Evolutionary conservation across 495 filamentous ascomycete genomes (phyloP).

Genomic region (Talaromyces stipitatus): DNA sequence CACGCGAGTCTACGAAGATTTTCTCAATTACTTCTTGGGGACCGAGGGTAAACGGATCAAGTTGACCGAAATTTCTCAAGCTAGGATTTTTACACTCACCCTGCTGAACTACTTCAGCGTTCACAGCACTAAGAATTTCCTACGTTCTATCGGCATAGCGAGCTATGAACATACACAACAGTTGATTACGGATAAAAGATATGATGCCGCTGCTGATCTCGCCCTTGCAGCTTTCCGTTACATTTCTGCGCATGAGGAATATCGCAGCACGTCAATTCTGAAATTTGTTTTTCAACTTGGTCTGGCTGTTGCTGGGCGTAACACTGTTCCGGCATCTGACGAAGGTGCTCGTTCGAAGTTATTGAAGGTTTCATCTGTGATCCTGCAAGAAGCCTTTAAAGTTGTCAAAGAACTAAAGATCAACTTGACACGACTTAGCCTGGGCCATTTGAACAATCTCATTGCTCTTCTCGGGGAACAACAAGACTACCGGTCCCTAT

Average conservation of each 20-base stretch:
- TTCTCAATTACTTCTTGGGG: conserved; percentile 21
- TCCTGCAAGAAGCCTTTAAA: conserved; percentile 17
- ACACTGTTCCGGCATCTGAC: conserved; percentile 10
- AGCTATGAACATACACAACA: conserved; percentile 22
- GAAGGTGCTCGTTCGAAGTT: conserved; percentile 16
- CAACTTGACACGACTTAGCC: conserved; percentile 20
- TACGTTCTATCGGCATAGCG: conserved; percentile 31
- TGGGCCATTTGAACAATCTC: conserved; percentile 24
- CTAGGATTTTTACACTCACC: conserved; percentile 20
- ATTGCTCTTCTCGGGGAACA: conserved; percentile 29
- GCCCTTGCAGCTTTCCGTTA: conserved; percentile 24
- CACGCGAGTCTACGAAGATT: conserved; percentile 15
- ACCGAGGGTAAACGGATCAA: conserved; percentile 23
- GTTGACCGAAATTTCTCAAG: conserved; percentile 18
- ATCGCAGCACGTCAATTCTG: conserved; percentile 16
- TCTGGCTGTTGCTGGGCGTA: conserved; percentile 19
- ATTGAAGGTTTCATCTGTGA: conserved; percentile 11
- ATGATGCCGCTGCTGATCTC: conserved; percentile 21
- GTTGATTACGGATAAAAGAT: conserved; percentile 18
- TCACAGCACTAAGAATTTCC: conserved; percentile 24
- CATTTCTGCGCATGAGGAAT: conserved; percentile 20
- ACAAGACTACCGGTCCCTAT: conserved; percentile 29
- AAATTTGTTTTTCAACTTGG: conserved; percentile 25
- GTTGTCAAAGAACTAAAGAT: conserved; percentile 21
- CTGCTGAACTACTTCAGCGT: conserved; percentile 23